These are phyloP conservation scores for Ganoderma sp. DNA, from an alignment of 1,284 basidiomycete genomes.

Conservation along the genomic window DNA sequence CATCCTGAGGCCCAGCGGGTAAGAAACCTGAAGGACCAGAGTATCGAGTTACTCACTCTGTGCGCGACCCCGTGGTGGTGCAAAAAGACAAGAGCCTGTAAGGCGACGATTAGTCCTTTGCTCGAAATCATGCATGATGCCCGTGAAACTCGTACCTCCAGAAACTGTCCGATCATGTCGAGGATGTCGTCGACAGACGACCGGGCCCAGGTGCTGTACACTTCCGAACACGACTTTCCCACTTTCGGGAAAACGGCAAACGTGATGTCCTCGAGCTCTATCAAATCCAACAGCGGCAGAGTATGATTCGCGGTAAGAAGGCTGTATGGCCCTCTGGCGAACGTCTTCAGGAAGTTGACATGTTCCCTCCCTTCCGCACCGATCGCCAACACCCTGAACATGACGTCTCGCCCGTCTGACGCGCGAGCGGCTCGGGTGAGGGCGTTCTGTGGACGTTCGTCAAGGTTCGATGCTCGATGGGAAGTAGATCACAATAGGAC, in stretches of 20 bases:
- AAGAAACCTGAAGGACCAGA: neutral
- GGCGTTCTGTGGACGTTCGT: neutral
- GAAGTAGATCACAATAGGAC: no score
- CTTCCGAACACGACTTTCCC: slow-evolving; percentile 19
- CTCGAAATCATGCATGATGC: no score
- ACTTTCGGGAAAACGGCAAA: slow-evolving; percentile 41
- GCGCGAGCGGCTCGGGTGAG: slow-evolving; percentile 6
- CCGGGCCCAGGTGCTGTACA: slow-evolving; percentile 32
- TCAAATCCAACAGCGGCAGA: slow-evolving; percentile 35
- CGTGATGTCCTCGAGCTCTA: slow-evolving; percentile 39
- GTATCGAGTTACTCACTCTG: neutral
- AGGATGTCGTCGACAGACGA: slow-evolving; percentile 41
- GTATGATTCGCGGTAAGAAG: slow-evolving; percentile 18
- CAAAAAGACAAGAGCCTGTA: slow-evolving; percentile 14
- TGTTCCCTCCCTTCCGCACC: slow-evolving; percentile 8
- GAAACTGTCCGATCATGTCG: slow-evolving; percentile 40
- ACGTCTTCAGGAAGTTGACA: slow-evolving; percentile 8
- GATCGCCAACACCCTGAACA: slow-evolving; percentile 11
- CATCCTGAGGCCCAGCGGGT: slow-evolving; percentile 13
- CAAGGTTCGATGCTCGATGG: neutral
- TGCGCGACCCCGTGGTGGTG: slow-evolving; percentile 14
- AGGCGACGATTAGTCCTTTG: neutral
- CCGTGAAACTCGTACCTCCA: slow-evolving; percentile 32
- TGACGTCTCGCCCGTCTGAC: slow-evolving; percentile 3
- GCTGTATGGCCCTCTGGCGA: slow-evolving; percentile 7